phyloP scores from a whole-genome alignment of 768 basidiomycete genomes.

The Tricholoma furcatifolium region DNA sequence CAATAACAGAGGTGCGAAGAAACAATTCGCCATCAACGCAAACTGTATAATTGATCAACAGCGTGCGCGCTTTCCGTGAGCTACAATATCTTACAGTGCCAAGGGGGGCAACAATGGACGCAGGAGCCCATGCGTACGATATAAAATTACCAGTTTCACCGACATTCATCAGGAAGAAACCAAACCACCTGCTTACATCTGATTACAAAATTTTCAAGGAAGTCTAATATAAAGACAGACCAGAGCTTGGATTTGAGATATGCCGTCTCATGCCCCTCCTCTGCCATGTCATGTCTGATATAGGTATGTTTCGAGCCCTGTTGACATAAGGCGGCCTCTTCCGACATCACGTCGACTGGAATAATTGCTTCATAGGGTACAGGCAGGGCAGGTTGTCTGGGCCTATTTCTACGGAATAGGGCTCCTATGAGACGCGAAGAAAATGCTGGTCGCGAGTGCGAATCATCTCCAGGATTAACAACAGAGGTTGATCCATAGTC shows the following conservation, averaged over 20 bases:
- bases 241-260: constrained; percentile 87
- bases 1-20: constrained; percentile 86
- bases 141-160: constrained; percentile 92
- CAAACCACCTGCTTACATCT: constrained; percentile 68
- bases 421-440: constrained; percentile 35
- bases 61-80: constrained; percentile 1
- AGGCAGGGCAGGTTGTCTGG: constrained; percentile 2
- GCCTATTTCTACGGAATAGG: constrained; percentile 23
- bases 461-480: not conserved
- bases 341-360: constrained; percentile 42
- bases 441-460: constrained; percentile 15
- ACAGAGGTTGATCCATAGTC: constrained; percentile 14
- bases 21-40: constrained; percentile 92
- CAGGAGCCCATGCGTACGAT: constrained; percentile 87
- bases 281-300: constrained; percentile 18
- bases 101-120: constrained; percentile 90
- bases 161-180: constrained; percentile 85
- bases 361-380: constrained; percentile 19
- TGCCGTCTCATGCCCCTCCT: constrained; percentile 58
- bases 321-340: constrained; percentile 30
- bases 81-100: constrained; percentile 69
- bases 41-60: constrained; percentile 46
- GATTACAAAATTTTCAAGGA: not conserved
- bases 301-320: constrained; percentile 11
- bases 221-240: constrained; percentile 34